Percentiles rank a stretch among this genome's conserved stretches.
These are phyloP conservation scores for Fusarium setosum DNA, from an alignment of 2,329 filamentous ascomycete species.

Conservation along the genomic window DNA sequence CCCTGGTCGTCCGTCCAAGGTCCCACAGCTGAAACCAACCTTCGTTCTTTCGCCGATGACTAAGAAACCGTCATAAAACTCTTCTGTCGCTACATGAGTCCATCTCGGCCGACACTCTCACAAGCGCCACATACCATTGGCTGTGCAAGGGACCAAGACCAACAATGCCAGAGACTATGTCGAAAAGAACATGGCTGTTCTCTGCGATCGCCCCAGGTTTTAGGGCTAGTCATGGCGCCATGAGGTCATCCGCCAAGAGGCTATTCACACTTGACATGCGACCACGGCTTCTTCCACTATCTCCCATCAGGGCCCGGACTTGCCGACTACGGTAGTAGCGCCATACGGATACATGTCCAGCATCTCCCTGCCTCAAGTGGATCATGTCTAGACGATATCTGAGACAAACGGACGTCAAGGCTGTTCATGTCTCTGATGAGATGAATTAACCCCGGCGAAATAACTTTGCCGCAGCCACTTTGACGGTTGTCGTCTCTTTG, in stretches of 20 bases:
- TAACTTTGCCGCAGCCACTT: not conserved
- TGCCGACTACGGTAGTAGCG: constrained; percentile 26
- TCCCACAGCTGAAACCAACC: constrained; percentile 30
- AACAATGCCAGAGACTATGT: constrained; percentile 9
- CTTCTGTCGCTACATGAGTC: constrained; percentile 1
- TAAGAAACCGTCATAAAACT: constrained; percentile 4
- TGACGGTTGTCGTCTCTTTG: not conserved
- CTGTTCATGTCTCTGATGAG: constrained; percentile 2
- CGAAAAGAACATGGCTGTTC: constrained; percentile 20
- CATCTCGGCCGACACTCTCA: constrained; percentile 34
- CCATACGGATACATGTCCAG: not conserved
- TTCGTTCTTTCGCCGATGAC: constrained; percentile 25
- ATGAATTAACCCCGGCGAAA: not conserved
- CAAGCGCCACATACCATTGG: constrained; percentile 22
- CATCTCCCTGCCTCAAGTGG: constrained; percentile 8
- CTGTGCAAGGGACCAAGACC: not conserved
- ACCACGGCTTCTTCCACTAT: not conserved
- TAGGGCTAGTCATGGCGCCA: constrained; percentile 30
- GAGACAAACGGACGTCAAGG: constrained; percentile 7
- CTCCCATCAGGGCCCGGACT: constrained; percentile 10
- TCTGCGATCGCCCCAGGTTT: constrained; percentile 35
- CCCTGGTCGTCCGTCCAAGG: constrained; percentile 25
- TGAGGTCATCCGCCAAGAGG: constrained; percentile 39
- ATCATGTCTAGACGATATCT: not conserved
- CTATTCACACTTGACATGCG: constrained; percentile 3